phyloP scores from a whole-genome alignment of 345 rosid species.

The Populus ilicifolia region DNA sequence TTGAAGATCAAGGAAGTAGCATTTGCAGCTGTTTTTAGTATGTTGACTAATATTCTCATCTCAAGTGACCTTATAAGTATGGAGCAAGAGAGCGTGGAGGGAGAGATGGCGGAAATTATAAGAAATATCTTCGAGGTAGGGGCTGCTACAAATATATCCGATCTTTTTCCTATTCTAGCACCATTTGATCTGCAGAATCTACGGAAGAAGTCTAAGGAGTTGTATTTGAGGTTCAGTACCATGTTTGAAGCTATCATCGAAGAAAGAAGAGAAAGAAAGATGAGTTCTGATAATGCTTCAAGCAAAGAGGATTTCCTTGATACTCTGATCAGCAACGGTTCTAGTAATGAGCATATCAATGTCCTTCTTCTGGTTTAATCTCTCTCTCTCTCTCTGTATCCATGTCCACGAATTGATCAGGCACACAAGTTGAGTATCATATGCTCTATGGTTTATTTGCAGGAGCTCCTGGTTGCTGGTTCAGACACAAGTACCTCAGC shows the following conservation, averaged over 20 bases:
- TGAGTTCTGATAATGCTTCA: not conserved
- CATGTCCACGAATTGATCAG: not conserved
- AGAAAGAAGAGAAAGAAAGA: constrained; percentile 17
- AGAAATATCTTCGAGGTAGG: constrained; percentile 18
- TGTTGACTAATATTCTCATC: constrained; percentile 28
- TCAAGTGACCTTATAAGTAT: constrained; percentile 28
- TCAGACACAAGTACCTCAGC: constrained; percentile 22
- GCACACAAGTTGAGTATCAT: no score
- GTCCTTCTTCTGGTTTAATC: constrained; percentile 25
- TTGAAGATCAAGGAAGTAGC: constrained; percentile 27
- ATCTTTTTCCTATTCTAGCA: constrained; percentile 32
- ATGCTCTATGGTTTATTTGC: not conserved
- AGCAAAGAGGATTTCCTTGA: constrained; percentile 25
- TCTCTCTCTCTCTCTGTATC: not conserved
- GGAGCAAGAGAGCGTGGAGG: constrained; percentile 14
- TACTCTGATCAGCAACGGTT: constrained; percentile 27
- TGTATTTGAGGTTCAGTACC: constrained; percentile 7
- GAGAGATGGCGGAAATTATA: constrained; percentile 20
- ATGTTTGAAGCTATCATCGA: constrained; percentile 18
- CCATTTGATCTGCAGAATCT: constrained; percentile 28
- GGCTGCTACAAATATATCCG: constrained; percentile 37
- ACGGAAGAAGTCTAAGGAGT: constrained; percentile 20
- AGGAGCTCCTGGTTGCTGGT: constrained; percentile 21
- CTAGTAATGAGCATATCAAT: constrained; percentile 30
- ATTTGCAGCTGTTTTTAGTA: constrained; percentile 26